These are phyloP conservation scores for Trichosphaerium sp. DNA, from an alignment of 78 protist genomes.

Conservation along the genomic window DNA sequence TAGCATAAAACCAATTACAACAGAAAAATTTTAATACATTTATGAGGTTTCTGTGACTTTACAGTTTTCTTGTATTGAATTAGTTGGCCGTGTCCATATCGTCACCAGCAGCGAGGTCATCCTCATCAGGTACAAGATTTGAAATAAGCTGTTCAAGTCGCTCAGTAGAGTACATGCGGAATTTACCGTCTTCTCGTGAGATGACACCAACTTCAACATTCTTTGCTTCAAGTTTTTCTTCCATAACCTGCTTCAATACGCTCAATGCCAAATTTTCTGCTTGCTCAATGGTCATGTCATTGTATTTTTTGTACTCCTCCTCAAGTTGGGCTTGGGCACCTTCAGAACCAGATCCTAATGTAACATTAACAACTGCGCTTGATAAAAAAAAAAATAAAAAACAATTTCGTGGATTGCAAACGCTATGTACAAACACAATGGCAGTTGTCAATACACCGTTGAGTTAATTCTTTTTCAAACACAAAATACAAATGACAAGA, in stretches of 20 bases:
- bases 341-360: slow-evolving; percentile 85
- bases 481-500: neutral
- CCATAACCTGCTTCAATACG: slow-evolving; percentile 97
- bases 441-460: too few species aligned
- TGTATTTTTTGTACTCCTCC: slow-evolving; percentile 51
- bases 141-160: slow-evolving; percentile 53
- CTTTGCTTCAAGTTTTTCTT: slow-evolving; percentile 73
- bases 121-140: too few species aligned
- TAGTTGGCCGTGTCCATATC: too few species aligned
- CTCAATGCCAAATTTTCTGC: slow-evolving; percentile 76
- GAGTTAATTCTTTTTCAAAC: too few species aligned
- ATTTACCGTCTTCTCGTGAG: slow-evolving; percentile 2
- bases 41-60: too few species aligned
- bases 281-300: slow-evolving; percentile 74
- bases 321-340: slow-evolving; percentile 79
- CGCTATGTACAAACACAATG: neutral
- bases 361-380: too few species aligned
- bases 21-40: too few species aligned
- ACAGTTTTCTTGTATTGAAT: too few species aligned
- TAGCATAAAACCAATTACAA: too few species aligned
- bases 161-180: slow-evolving; percentile 41
- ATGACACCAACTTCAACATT: slow-evolving; percentile 80
- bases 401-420: neutral
- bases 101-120: too few species aligned
- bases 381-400: too few species aligned